Evolutionary conservation across 2,329 filamentous ascomycete species (phyloP).

Genomic region (Myriosclerotinia curreyana): DNA sequence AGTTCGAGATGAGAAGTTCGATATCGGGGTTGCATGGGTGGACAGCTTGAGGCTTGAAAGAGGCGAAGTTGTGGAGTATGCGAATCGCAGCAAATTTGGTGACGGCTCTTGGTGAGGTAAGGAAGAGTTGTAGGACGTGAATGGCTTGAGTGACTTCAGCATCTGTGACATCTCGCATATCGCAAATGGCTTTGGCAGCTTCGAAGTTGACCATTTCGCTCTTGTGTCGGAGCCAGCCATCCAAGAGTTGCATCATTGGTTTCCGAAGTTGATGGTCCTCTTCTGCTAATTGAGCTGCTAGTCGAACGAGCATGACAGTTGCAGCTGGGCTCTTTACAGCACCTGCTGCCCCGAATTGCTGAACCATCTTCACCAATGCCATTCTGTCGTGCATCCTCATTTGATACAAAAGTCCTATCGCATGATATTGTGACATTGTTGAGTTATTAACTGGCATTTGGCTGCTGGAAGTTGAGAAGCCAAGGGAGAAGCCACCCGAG

Average conservation of each 20-base stretch:
- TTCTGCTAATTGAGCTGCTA: slow-evolving; percentile 90
- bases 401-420: slow-evolving; percentile 94
- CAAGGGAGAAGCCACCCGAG: slow-evolving; percentile 83
- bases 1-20: slow-evolving; percentile 93
- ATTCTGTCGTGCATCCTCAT: slow-evolving; percentile 97
- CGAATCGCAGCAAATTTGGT: slow-evolving; percentile 97
- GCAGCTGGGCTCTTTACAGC: slow-evolving; percentile 94
- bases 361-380: slow-evolving; percentile 99
- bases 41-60: slow-evolving; percentile 92
- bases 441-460: slow-evolving; percentile 84
- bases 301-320: slow-evolving; percentile 83
- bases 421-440: slow-evolving; percentile 98
- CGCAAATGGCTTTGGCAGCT: slow-evolving; percentile 95
- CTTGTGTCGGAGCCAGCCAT: slow-evolving; percentile 97
- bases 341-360: slow-evolving; percentile 89
- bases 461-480: slow-evolving; percentile 77
- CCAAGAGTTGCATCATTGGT: slow-evolving; percentile 95
- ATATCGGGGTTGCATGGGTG: slow-evolving; percentile 96
- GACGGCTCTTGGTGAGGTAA: slow-evolving; percentile 90
- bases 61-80: slow-evolving; percentile 93
- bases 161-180: slow-evolving; percentile 89
- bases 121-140: slow-evolving; percentile 92
- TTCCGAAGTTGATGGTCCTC: slow-evolving; percentile 86
- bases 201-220: slow-evolving; percentile 99
- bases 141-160: slow-evolving; percentile 88